phyloP scores from a whole-genome alignment of 352 stramenopile species.

The Globisporangium perplexum region DNA sequence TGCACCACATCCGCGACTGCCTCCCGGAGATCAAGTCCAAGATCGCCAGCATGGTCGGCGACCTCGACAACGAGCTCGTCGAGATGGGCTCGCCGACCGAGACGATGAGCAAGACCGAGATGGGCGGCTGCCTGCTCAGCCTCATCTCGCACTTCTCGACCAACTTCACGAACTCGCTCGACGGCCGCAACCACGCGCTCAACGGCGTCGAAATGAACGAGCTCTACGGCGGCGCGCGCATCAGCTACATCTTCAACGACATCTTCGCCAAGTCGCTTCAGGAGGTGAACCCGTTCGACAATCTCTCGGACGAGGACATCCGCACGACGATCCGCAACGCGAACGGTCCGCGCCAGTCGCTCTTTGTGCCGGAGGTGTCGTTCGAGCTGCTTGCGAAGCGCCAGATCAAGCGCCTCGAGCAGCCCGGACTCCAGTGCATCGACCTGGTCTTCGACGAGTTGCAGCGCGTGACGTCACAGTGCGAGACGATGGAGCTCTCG shows the following conservation, averaged over 20 bases:
- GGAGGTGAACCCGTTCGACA: slow-evolving; percentile 95
- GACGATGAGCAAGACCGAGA: slow-evolving; percentile 81
- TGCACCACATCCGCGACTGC: slow-evolving; percentile 99
- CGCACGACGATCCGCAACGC: slow-evolving; percentile 98
- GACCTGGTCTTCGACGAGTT: slow-evolving; percentile 99
- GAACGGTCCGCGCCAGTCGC: slow-evolving; percentile 94
- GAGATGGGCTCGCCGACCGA: slow-evolving; percentile 92
- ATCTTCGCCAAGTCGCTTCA: slow-evolving; percentile 90
- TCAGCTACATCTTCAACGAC: slow-evolving; percentile 99
- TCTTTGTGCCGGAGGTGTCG: slow-evolving; percentile 98
- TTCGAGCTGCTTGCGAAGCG: slow-evolving; percentile 98
- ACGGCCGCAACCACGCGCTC: slow-evolving; percentile 77
- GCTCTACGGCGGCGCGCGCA: slow-evolving; percentile 95
- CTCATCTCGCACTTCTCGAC: slow-evolving; percentile 91
- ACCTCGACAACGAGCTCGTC: slow-evolving; percentile 94
- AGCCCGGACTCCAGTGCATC: slow-evolving; percentile 95
- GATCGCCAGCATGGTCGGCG: slow-evolving; percentile 93
- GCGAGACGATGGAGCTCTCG: slow-evolving; percentile 94
- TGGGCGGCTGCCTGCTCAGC: slow-evolving; percentile 93
- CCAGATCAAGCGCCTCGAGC: slow-evolving; percentile 96
- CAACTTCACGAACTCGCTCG: slow-evolving; percentile 89
- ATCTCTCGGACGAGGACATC: slow-evolving; percentile 98
- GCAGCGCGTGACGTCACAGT: slow-evolving; percentile 92
- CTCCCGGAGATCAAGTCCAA: slow-evolving; percentile 98
- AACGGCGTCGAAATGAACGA: slow-evolving; percentile 86